Base-by-base conservation (phyloP, 192 early-diverging fungal genomes). In the Entomortierella lignicola region DNA sequence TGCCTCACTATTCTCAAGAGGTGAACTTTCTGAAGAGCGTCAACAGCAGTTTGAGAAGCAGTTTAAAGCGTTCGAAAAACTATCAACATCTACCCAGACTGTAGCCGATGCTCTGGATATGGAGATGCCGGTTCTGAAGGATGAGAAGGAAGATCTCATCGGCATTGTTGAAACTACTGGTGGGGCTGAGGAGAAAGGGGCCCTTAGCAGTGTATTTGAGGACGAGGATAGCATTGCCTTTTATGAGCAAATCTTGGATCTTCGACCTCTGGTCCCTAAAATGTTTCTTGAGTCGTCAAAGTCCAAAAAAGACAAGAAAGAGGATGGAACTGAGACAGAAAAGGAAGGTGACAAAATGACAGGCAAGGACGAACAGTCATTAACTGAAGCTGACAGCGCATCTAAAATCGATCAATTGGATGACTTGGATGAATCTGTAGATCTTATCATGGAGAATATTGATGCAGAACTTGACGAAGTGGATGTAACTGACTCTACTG, bases 141-240 rank as follows among this genome's bases (percentile, higher is more conserved):
- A 94, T 23, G 92, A 92, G 51, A 90, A 93, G 21, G 87, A 71
- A 37, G 62, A 60, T 1, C 32, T 77, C 42, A 81, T 75, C 15
- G 57, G 66, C 1, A 81, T 69, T 53, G 55, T 71, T 11, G 66
- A 72, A 23, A 57, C 66, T 23, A 65, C 52, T 0, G 63, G 53
- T 21, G 66, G 67, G 21, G 23, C 65, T 21, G 65, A 77, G 23
- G 67, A 83, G 63, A 86, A 88, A 53, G 77, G 64, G 23, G 15
- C 60, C 8, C 59, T 58, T 27, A 85, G 77, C 44, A 90, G 89
- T 27, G 77, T 91, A 23, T 99, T 97, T 94, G 97, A 98, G 70
- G 96, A 98, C 71, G 96, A 99, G 27, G 97, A 99, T 44, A 90
- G 92, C 27, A 87, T 91, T 50, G 81, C 85, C 51, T 98, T 99